Base-by-base conservation (phyloP, 2,329 filamentous ascomycete genomes). In the Acephala macrosclerotiorum region DNA sequence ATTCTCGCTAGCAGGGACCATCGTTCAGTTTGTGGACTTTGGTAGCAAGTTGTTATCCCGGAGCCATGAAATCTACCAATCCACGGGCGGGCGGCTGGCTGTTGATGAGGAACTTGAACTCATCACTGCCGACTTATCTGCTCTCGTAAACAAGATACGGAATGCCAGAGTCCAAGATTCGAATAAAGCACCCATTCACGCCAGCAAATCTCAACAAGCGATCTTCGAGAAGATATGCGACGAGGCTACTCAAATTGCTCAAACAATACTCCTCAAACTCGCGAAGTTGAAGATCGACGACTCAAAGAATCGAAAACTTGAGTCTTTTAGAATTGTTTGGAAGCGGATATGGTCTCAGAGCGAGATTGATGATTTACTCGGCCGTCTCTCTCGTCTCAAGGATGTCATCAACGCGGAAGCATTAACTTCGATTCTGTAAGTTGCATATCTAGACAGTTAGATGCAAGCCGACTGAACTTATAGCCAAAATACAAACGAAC, bases 21-120 rank as follows among this genome's bases (percentile, higher is more conserved):
- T 67, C 7, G 55, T 68, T 7, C 61, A 64, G 45, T 68, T 70
- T 33, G 61, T 70, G 9, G 66, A 70, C 47, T 70, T 70, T 45
- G 55, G 62, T 1, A 64, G 35, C 33, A 70, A 70, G 26, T 45
- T 70, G 25, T 5, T 65, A 14, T 66, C 61, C 14, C 35, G 58
- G 12, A 38, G 22, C 26, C 29, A 55, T 7, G 51, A 67, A 58
- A 35, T 70, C 1, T 69, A 70, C 58, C 66, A 69, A 16, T 68
- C 68, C n/a, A 65, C 14, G 65, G 2, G 20, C 4, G 58, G 58
- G 3, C 22, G 29, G 20, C 58, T 60, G 22, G 45, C 26, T 1
- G 14, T 22, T 2, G 29, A 60, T 3, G 58, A 60, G 18, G 45
- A 60, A 14, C 7, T 60, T 4, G 58, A 60, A 12, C 42, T 51